Base-by-base conservation (phyloP, 2,329 filamentous ascomycete genomes). In the Fusarium nurragi region DNA sequence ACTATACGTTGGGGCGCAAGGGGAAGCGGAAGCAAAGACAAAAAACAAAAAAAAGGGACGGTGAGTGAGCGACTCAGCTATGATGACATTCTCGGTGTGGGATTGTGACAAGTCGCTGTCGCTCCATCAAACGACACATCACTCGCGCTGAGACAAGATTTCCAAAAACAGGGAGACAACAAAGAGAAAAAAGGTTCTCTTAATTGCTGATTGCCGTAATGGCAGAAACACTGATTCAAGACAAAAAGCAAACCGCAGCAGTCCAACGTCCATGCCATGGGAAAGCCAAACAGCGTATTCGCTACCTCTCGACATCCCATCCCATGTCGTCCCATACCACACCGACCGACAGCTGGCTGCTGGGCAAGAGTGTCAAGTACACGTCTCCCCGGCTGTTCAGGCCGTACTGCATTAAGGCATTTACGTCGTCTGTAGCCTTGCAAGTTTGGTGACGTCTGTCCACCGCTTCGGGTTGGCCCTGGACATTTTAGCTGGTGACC, bases 301-400 rank as follows among this genome's bases (percentile, higher is more conserved):
- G 53, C 50, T 50, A 58, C 45, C 40, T 60, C 54, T 65, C 55
- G 60, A 70, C 69, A 70, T 71, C 54, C 67, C 65, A 70, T 71
- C 54, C 67, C 65, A 70, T 70, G 65, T 69, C 68, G 50, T 54
- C 23, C 44, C 37, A 71, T 71, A 67, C 65, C 69, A 68, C 56
- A 65, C 56, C 58, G 55, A 54, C 54, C 64, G 63, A 34, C 32
- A 34, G 32, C 32, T 34, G 32, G 32, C 32, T 34, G 32, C 61
- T 68, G 68, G 52, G 65, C 60, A 57, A 61, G 49, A 66, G 56
- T 36, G 55, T 70, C 61, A 60, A 60, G 46, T 54, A 65, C 63
- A 67, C 64, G 43, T 47, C 61, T 50, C 62, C 51, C 62, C 22
- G 52, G 65, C 57, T 62, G 49, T 60, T 60, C 52, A 67, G 54